phyloP scores from a whole-genome alignment of 495 filamentous ascomycete genomes.

The Penicillium bovifimosum region DNA sequence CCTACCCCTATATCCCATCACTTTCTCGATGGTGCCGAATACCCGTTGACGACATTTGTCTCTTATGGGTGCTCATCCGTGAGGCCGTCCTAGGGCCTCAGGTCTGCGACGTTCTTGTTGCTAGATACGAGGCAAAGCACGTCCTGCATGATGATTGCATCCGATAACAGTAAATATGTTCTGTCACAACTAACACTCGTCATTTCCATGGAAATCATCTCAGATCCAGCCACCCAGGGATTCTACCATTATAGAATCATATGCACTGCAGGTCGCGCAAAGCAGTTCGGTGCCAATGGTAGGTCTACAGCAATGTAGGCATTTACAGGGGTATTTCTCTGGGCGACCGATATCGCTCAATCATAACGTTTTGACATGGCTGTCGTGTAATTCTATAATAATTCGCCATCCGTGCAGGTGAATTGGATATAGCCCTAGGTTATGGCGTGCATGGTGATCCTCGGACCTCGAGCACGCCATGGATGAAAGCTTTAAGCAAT shows the following conservation, averaged over 20 bases:
- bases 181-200: not conserved
- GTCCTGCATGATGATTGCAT: not conserved
- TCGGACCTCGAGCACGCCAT: not conserved
- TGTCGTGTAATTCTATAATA: not conserved
- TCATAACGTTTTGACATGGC: not conserved
- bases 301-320: not conserved
- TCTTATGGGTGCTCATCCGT: not conserved
- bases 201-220: constrained; percentile 5
- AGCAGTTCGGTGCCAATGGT: not conserved
- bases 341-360: not conserved
- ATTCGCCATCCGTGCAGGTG: not conserved
- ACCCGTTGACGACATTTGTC: constrained; percentile 6
- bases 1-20: not conserved
- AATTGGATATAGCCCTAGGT: no score
- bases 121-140: not conserved
- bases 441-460: no score
- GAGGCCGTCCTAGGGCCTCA: not conserved
- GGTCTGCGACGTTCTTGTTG: constrained; percentile 7
- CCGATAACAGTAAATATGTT: not conserved
- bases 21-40: constrained; percentile 6
- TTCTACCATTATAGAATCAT: not conserved
- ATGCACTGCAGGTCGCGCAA: constrained; percentile 7
- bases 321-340: not conserved
- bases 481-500: not conserved
- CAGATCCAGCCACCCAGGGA: constrained; percentile 3